These are phyloP conservation scores for Erigeron canadensis DNA, from an alignment of 129 eudicot genomes.

Conservation along the genomic window DNA sequence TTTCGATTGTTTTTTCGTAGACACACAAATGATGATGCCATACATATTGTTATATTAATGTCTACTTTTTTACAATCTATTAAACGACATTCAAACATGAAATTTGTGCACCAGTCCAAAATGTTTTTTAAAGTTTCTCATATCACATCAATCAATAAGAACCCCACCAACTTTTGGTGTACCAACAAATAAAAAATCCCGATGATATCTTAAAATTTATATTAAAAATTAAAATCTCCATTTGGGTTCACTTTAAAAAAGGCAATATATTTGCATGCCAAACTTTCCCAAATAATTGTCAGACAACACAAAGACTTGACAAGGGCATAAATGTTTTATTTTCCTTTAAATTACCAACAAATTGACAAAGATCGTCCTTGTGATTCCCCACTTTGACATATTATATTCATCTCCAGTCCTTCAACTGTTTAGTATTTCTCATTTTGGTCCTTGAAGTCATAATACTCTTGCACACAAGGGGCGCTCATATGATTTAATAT, in stretches of 20 bases:
- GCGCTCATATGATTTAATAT: background rate
- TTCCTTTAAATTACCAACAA: background rate
- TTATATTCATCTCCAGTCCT: background rate
- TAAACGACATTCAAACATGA: background rate
- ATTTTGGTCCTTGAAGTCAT: constrained; percentile 9
- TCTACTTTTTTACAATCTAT: background rate
- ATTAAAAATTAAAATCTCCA: constrained; percentile 12
- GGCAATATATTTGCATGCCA: constrained; percentile 7
- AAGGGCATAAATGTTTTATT: constrained; percentile 24
- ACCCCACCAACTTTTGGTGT: constrained; percentile 25
- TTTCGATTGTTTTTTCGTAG: background rate
- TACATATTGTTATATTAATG: background rate
- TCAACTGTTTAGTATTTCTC: constrained; percentile 10
- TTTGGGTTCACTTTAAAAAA: constrained; percentile 15
- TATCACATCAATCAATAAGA: constrained; percentile 27
- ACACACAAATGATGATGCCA: background rate
- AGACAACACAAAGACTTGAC: background rate
- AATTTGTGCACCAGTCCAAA: background rate
- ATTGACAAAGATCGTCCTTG: constrained; percentile 20
- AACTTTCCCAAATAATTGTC: constrained; percentile 17
- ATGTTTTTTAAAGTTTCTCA: background rate
- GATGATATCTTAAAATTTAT: constrained; percentile 26
- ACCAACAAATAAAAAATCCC: constrained; percentile 28
- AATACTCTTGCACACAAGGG: constrained; percentile 4
- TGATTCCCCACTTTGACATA: background rate